Percentiles rank a stretch among this genome's conserved stretches.
Evolutionary conservation across 1,139 yeast species (phyloP).

Genomic region (Pichia sp.): DNA sequence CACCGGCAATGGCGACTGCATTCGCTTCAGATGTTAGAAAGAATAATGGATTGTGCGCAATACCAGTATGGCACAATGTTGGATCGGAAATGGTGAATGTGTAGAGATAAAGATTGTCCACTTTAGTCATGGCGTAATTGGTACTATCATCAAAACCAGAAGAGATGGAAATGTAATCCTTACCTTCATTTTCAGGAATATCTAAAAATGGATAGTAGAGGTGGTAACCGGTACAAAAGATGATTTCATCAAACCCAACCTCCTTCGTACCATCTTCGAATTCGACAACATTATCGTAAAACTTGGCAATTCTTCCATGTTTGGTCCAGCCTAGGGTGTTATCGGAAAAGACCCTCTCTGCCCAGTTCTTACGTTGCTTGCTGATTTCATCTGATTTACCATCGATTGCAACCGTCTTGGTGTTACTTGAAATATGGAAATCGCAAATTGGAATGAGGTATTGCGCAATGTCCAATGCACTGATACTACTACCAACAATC

Average conservation of each 20-base stretch:
- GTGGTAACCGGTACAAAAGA: constrained; percentile 49
- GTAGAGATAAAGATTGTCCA: constrained; percentile 38
- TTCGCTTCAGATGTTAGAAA: constrained; percentile 44
- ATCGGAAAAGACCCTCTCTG: constrained; percentile 1
- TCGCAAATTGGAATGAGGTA: constrained; percentile 42
- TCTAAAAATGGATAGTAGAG: constrained; percentile 40
- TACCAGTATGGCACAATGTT: constrained; percentile 42
- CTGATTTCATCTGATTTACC: background rate
- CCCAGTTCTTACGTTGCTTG: background rate
- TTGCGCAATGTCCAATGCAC: constrained; percentile 51
- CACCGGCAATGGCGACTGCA: constrained; percentile 47
- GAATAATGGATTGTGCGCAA: constrained; percentile 39
- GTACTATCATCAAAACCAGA: constrained; percentile 20
- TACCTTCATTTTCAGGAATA: constrained; percentile 24
- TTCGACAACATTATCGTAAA: constrained; percentile 25
- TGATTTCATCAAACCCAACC: constrained; percentile 37
- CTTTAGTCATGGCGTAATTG: constrained; percentile 23
- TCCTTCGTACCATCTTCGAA: constrained; percentile 39
- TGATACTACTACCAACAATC: constrained; percentile 50
- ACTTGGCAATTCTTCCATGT: constrained; percentile 17
- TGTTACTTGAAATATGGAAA: constrained; percentile 4
- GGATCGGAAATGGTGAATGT: constrained; percentile 44
- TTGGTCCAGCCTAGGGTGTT: constrained; percentile 1
- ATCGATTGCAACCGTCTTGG: background rate
- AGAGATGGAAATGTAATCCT: constrained; percentile 22